Conservation (phyloP, 106 monocot genomes). For the Dioscorea dumetorum region DNA sequence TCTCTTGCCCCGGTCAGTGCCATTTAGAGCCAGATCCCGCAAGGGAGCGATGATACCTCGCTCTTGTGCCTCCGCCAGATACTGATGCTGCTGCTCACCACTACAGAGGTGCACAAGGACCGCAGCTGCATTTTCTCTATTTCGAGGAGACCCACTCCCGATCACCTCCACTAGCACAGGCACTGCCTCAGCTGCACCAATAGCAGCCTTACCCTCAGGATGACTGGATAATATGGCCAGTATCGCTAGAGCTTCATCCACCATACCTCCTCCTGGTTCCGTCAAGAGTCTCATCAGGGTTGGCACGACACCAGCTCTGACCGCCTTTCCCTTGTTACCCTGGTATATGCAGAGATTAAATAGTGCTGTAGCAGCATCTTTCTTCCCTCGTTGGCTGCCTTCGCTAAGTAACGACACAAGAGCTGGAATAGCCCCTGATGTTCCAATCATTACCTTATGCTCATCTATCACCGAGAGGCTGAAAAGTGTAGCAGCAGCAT, state of each 20-base stretch:
- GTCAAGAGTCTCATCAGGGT: constrained; percentile 34
- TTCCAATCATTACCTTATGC: constrained; percentile 68
- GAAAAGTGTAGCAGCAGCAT: constrained; percentile 81
- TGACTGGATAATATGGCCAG: constrained; percentile 59
- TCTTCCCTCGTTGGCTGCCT: constrained; percentile 57
- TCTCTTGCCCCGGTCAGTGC: constrained; percentile 75
- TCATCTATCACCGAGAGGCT: constrained; percentile 73
- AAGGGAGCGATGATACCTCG: constrained; percentile 33
- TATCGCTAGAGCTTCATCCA: constrained; percentile 69
- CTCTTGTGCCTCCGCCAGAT: constrained; percentile 46
- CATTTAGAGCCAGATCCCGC: constrained; percentile 39
- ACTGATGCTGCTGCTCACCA: constrained; percentile 52
- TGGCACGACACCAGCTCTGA: constrained; percentile 47
- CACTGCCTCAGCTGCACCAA: constrained; percentile 41
- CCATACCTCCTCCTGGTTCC: constrained; percentile 38
- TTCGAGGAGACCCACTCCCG: constrained; percentile 49
- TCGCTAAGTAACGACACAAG: constrained; percentile 49
- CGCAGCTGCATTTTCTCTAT: constrained; percentile 77
- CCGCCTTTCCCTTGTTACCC: constrained; percentile 49
- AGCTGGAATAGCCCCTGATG: constrained; percentile 56
- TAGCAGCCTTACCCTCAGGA: constrained; percentile 50
- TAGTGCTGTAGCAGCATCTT: constrained; percentile 71
- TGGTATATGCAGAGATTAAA: constrained; percentile 76
- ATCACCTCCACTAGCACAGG: constrained; percentile 63
- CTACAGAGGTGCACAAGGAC: constrained; percentile 50